phyloP scores from a whole-genome alignment of 2,329 filamentous ascomycete species.

The Thielaviopsis euricoi region DNA sequence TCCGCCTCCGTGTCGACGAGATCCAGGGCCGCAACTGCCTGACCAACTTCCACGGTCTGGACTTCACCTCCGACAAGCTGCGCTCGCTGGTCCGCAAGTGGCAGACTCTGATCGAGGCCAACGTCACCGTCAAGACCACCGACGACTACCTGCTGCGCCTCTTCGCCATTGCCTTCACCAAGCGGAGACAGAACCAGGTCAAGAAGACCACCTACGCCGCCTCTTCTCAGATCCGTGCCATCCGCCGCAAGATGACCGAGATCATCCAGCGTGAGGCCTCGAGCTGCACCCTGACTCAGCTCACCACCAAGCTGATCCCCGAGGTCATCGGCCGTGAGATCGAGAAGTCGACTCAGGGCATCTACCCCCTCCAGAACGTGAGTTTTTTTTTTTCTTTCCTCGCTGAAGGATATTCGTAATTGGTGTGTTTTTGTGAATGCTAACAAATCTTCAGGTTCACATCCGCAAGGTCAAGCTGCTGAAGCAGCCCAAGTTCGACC shows the following conservation, averaged over 20 bases:
- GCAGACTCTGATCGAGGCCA: constrained; percentile 98
- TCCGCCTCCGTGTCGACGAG: constrained; percentile 97
- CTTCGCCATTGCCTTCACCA: constrained; percentile 98
- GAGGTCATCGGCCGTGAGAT: constrained; percentile 99
- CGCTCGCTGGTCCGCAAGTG: constrained; percentile 98
- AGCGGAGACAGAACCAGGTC: constrained; percentile 98
- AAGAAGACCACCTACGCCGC: constrained; percentile 99
- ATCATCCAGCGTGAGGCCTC: constrained; percentile 95
- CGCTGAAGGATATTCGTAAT: not conserved
- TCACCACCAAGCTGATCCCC: constrained; percentile 96
- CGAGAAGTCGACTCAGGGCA: constrained; percentile 98
- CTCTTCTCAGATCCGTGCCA: constrained; percentile 91
- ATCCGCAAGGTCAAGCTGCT: constrained; percentile 99
- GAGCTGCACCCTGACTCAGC: constrained; percentile 86
- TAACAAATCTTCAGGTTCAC: constrained; percentile 54
- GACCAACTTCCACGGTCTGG: constrained; percentile 99
- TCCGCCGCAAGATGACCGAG: constrained; percentile 99
- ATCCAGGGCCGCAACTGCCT: constrained; percentile 99
- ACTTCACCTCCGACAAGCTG: constrained; percentile 99
- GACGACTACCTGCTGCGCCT: constrained; percentile 99
- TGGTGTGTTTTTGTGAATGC: not conserved
- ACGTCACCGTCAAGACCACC: constrained; percentile 98
- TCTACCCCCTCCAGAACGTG: constrained; percentile 99
- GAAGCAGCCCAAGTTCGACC: constrained; percentile 97
- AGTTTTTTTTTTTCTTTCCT: constrained; percentile 19